Evolutionary conservation across 805 yeast species (phyloP).

Genomic region (Metschnikowia similis): DNA sequence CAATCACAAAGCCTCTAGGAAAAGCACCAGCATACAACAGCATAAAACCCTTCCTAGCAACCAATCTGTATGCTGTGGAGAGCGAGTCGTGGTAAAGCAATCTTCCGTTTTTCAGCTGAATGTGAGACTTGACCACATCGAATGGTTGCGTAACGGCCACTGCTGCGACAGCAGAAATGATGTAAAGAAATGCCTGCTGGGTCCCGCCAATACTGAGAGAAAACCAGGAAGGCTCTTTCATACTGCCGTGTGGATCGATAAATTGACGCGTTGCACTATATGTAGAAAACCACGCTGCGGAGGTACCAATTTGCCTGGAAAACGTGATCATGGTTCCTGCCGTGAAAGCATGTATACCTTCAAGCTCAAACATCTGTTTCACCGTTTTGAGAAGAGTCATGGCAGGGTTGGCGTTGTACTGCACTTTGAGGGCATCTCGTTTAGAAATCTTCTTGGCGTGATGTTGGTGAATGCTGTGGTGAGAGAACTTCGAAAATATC

Average conservation of each 20-base stretch:
- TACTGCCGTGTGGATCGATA: constrained; percentile 45
- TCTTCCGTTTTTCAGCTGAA: constrained; percentile 74
- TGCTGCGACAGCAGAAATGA: constrained; percentile 64
- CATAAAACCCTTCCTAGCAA: constrained; percentile 27
- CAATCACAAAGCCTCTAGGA: constrained; percentile 67
- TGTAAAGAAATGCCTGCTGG: constrained; percentile 49
- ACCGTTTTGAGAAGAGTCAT: constrained; percentile 48
- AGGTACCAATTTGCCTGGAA: constrained; percentile 70
- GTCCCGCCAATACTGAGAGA: constrained; percentile 39
- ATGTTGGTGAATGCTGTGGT: constrained; percentile 9
- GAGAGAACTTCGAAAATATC: constrained; percentile 22
- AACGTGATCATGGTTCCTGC: constrained; percentile 85
- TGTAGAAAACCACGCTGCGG: constrained; percentile 79
- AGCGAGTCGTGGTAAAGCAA: constrained; percentile 56
- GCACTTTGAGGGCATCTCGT: constrained; percentile 13
- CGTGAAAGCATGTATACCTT: constrained; percentile 73
- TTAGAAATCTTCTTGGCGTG: background rate
- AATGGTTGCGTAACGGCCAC: constrained; percentile 81
- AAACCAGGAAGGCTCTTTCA: constrained; percentile 37
- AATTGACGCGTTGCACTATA: constrained; percentile 75
- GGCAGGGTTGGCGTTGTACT: constrained; percentile 52
- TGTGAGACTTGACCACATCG: constrained; percentile 80
- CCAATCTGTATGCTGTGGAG: constrained; percentile 26
- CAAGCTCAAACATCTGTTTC: constrained; percentile 62
- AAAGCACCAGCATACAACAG: constrained; percentile 35